These are phyloP conservation scores for Juncus inflexus DNA, from an alignment of 176 grass and related monocot genomes.

Conservation along the genomic window DNA sequence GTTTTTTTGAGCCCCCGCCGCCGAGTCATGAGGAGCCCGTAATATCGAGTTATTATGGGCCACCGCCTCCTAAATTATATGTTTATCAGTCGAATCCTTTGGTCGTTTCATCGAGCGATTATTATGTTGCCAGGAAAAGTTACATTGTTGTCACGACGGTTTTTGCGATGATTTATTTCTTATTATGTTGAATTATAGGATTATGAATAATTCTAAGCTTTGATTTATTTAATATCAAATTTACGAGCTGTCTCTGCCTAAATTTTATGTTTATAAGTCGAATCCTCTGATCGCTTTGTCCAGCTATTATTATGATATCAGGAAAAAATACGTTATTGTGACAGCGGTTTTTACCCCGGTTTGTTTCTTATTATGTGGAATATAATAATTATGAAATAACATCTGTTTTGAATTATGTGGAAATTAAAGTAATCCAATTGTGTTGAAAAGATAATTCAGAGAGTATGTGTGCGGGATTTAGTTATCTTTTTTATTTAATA, in stretches of 20 bases:
- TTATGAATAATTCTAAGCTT: too few species aligned
- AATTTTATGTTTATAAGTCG: background rate
- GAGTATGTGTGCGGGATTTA: background rate
- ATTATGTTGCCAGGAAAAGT: background rate
- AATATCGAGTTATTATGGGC: background rate
- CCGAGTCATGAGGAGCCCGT: background rate
- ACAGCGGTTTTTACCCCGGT: background rate
- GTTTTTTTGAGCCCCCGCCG: slow-evolving; percentile 14
- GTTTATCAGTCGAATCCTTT: slow-evolving; percentile 16
- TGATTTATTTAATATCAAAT: background rate
- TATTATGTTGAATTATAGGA: slow-evolving; percentile 1
- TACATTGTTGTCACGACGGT: background rate
- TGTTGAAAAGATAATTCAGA: background rate
- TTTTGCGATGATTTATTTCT: background rate
- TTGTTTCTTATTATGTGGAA: background rate
- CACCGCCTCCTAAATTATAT: background rate
- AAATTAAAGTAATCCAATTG: too few species aligned
- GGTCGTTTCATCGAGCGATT: background rate
- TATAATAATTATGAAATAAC: too few species aligned
- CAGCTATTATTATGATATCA: background rate
- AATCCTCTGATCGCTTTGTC: slow-evolving; percentile 6
- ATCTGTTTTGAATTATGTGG: too few species aligned
- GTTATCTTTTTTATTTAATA: background rate
- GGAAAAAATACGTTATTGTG: background rate
- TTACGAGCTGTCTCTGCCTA: background rate